Evolutionary conservation across 2,329 filamentous ascomycete genomes (phyloP), one percentile per base, ranked within the genome.

Genomic region (Botryotinia calthae): DNA sequence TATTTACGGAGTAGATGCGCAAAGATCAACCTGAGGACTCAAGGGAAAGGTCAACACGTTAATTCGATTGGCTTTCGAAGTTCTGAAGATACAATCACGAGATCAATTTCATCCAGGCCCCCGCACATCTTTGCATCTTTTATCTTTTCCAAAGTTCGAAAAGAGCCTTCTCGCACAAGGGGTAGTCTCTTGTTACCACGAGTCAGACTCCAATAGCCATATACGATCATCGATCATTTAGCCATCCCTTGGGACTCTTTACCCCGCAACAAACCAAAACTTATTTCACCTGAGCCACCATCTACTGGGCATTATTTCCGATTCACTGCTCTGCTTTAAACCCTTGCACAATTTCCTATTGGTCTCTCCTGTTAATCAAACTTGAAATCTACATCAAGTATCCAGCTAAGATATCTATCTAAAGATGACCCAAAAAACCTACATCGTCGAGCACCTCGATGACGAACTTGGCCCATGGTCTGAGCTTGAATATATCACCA

Each of bases 361-460:
- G 70, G 70, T 31, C 56, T 44, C 51, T 54, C 37, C 37, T 59
- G 34, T 46, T 61, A 42, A 72, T 54, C 46, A 46, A 31, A 25
- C 51, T 42, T 16, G 20, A 68, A 72, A 63, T 58, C 42, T 62
- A 44, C 14, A 70, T 58, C 51, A 48, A 48, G 56, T 46, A 59
- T 46, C 9, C 31, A 31, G 34, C 18, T 59, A 56, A 70, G 65
- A 69, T 37, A 73, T 44, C 54, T 68, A n/a, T 66, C 70, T 65
- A 68, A 74, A 74, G 73, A 86, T 86, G 84, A 78, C 82, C 31
- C 81, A 82, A 76, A 93, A 94, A 83, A 95, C 90, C 61, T 98
- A 96, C 84, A 93, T 98, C 79, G 95, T 98, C 78, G 95, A 98
- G 85, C 95, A 99, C 83, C 90, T 99, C 76, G 96, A 99, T 84